Conservation (phyloP, 2,329 filamentous ascomycete species). For the Diaporthe citrichinensis region DNA sequence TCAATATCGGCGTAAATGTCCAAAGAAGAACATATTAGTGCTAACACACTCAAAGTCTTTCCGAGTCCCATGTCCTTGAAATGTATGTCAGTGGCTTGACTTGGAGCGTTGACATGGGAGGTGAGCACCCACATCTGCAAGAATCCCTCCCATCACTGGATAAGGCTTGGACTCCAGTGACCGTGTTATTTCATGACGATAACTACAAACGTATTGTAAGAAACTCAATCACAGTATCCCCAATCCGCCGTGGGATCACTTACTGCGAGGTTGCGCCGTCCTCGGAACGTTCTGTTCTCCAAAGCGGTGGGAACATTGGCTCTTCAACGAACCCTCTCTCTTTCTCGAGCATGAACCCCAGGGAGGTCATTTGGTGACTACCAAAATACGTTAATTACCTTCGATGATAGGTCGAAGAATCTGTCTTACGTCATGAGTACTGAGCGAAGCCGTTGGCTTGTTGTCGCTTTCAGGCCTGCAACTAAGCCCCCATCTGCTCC, state of each 20-base stretch:
- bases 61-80: conserved; percentile 21
- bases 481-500: background rate
- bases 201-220: background rate
- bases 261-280: background rate
- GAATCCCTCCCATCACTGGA: background rate
- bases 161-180: background rate
- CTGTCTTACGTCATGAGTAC: background rate
- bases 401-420: no score
- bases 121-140: background rate
- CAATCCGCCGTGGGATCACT: background rate
- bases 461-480: no score
- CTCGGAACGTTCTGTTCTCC: background rate
- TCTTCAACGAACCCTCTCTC: conserved; percentile 1
- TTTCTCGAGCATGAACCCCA: conserved; percentile 24
- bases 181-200: background rate
- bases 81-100: background rate
- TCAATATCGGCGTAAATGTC: background rate
- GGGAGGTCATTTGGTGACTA: background rate
- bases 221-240: background rate
- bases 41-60: conserved; percentile 18
- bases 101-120: background rate
- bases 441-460: background rate
- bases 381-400: background rate
- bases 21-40: conserved; percentile 17
- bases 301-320: background rate